Evolutionary conservation across 768 basidiomycete species (phyloP).

Genomic region (Trichaptum fuscoviolaceum): DNA sequence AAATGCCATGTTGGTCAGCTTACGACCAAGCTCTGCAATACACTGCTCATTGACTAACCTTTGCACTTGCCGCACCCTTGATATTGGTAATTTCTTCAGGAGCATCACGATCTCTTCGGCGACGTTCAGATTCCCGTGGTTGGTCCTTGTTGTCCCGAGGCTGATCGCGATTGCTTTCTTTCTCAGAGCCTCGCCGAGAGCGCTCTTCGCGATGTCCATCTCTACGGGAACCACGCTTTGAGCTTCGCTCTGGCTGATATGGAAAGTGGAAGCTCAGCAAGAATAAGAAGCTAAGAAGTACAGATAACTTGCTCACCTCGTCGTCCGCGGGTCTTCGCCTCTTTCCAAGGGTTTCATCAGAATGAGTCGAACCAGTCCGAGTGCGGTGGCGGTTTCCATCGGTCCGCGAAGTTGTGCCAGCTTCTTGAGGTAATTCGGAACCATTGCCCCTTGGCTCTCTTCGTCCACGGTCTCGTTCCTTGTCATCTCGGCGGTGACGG

Average conservation of each 20-base stretch:
- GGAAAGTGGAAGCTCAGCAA: not conserved
- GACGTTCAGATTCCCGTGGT: conserved; percentile 60
- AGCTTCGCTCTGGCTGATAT: conserved; percentile 59
- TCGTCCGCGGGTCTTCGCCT: conserved; percentile 65
- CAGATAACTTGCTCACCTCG: conserved; percentile 46
- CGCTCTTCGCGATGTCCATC: conserved; percentile 75
- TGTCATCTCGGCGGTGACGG: conserved; percentile 14
- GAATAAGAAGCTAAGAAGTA: not conserved
- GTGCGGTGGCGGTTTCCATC: conserved; percentile 56
- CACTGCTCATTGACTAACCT: conserved; percentile 34
- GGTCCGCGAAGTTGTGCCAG: conserved; percentile 19
- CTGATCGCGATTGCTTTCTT: conserved; percentile 58
- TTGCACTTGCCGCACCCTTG: conserved; percentile 47
- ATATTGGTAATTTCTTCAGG: conserved; percentile 39
- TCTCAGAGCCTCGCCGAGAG: conserved; percentile 57
- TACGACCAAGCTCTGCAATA: not conserved
- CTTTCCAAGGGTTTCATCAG: conserved; percentile 69
- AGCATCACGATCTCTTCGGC: conserved; percentile 57
- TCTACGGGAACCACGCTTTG: conserved; percentile 80
- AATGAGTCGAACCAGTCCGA: conserved; percentile 48
- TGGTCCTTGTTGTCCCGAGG: conserved; percentile 59
- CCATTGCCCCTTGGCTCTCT: conserved; percentile 3
- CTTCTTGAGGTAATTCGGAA: not conserved
- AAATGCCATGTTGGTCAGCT: conserved; percentile 9
- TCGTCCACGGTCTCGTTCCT: conserved; percentile 17